phyloP scores from a whole-genome alignment of 441 rosid genomes.

The Euphorbia celastroides region DNA sequence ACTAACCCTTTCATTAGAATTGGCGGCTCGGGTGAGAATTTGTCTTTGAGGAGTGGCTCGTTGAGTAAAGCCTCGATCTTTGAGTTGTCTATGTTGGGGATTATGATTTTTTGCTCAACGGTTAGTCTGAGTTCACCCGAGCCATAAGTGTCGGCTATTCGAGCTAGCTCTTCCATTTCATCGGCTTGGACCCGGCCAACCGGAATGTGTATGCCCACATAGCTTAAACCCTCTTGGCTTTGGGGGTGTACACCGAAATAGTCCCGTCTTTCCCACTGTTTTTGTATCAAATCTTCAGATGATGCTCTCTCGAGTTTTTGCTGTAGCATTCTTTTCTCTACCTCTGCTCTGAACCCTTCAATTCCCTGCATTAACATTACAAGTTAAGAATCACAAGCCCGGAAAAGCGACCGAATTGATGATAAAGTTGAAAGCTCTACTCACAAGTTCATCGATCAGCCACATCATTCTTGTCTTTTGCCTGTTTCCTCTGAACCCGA shows the following conservation, averaged over 20 bases:
- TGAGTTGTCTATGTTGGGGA: slow-evolving; percentile 72
- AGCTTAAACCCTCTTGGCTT: slow-evolving; percentile 79
- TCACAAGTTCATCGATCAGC: slow-evolving; percentile 89
- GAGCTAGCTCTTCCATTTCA: slow-evolving; percentile 86
- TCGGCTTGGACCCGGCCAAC: slow-evolving; percentile 85
- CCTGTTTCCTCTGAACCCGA: slow-evolving; percentile 77
- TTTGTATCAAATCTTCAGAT: slow-evolving; percentile 54
- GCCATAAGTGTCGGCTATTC: slow-evolving; percentile 69
- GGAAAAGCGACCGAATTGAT: not conserved
- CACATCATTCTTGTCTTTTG: slow-evolving; percentile 98
- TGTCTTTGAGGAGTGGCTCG: slow-evolving; percentile 48
- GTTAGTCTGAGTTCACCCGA: slow-evolving; percentile 86
- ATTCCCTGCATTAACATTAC: slow-evolving; percentile 46
- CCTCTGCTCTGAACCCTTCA: slow-evolving; percentile 78
- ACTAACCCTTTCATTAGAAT: slow-evolving; percentile 82
- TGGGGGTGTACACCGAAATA: slow-evolving; percentile 77
- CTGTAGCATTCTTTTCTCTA: slow-evolving; percentile 64
- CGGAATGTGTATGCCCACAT: slow-evolving; percentile 72
- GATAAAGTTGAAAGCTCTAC: slow-evolving; percentile 18
- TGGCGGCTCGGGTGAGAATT: slow-evolving; percentile 74
- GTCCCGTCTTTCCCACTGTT: slow-evolving; percentile 80
- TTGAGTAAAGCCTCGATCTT: slow-evolving; percentile 62
- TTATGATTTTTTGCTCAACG: slow-evolving; percentile 81
- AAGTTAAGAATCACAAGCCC: not conserved
- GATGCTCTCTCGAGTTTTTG: slow-evolving; percentile 61